These are phyloP conservation scores for Piper longum DNA, from an alignment of 164 flowering plant species.

Conservation along the genomic window DNA sequence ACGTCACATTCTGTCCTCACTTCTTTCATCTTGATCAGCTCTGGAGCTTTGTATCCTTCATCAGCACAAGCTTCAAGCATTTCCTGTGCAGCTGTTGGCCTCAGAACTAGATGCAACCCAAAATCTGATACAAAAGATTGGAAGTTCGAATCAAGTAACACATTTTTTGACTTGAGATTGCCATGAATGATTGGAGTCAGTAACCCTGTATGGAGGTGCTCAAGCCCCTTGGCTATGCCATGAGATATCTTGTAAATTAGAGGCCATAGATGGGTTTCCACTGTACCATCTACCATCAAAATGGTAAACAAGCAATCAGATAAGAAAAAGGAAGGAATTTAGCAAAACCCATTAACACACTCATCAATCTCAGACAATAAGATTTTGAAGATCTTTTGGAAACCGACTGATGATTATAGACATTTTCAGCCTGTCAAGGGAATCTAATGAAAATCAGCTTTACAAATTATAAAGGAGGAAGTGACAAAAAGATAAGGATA, in stretches of 20 bases:
- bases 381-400: not conserved
- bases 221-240: slow-evolving; percentile 65
- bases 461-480: not conserved
- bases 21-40: slow-evolving; percentile 88
- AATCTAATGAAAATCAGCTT: not conserved
- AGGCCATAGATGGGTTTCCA: slow-evolving; percentile 51
- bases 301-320: slow-evolving; percentile 2
- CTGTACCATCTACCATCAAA: slow-evolving; percentile 31
- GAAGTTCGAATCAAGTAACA: slow-evolving; percentile 40
- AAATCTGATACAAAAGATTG: slow-evolving; percentile 61
- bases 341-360: not conserved
- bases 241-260: slow-evolving; percentile 41
- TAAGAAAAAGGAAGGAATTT: not conserved
- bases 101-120: slow-evolving; percentile 61
- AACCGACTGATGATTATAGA: not conserved
- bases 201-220: slow-evolving; percentile 62
- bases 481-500: not conserved
- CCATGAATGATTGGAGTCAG: slow-evolving; percentile 66
- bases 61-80: slow-evolving; percentile 63
- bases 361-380: not conserved
- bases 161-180: slow-evolving; percentile 76
- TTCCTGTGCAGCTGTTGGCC: slow-evolving; percentile 55
- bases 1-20: slow-evolving; percentile 53
- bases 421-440: not conserved
- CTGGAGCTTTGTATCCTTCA: slow-evolving; percentile 91